These are phyloP conservation scores for Neospermospora avenae DNA, from an alignment of 2,329 filamentous ascomycete genomes.

Conservation along the genomic window DNA sequence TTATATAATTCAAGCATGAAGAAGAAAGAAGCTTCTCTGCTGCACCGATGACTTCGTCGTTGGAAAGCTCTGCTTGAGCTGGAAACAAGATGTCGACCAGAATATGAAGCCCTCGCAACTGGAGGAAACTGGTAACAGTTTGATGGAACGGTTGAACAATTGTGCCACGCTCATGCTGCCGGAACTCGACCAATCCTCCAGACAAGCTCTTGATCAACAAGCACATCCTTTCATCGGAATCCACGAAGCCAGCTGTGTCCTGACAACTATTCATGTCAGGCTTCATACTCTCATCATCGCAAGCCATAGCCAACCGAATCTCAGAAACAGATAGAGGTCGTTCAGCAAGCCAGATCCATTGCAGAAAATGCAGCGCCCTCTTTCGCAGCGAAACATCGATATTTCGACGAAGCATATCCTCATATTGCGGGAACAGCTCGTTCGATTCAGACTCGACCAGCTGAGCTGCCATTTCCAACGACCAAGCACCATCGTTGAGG, in stretches of 20 bases:
- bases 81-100: background rate
- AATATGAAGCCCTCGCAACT: background rate
- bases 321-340: constrained; percentile 23
- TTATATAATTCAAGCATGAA: constrained; percentile 21
- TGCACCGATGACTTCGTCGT: background rate
- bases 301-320: constrained; percentile 22
- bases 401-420: constrained; percentile 14
- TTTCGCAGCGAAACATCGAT: constrained; percentile 3
- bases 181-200: constrained; percentile 25
- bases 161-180: background rate
- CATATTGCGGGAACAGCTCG: constrained; percentile 20
- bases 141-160: constrained; percentile 41
- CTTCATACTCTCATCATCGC: background rate
- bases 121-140: constrained; percentile 37
- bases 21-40: constrained; percentile 6
- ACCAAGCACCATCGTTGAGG: constrained; percentile 19
- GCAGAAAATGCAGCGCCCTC: constrained; percentile 21
- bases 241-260: constrained; percentile 14
- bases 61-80: background rate
- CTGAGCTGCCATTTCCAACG: background rate
- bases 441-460: constrained; percentile 10
- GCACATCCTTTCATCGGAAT: constrained; percentile 21
- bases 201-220: constrained; percentile 21
- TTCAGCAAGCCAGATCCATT: constrained; percentile 27
- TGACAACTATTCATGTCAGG: background rate